Evolutionary conservation across 225 moss, liverwort and hornwort species (phyloP), one percentile per base, ranked within the genome.

Genomic region (Bryoerythrophyllum caledonicum): DNA sequence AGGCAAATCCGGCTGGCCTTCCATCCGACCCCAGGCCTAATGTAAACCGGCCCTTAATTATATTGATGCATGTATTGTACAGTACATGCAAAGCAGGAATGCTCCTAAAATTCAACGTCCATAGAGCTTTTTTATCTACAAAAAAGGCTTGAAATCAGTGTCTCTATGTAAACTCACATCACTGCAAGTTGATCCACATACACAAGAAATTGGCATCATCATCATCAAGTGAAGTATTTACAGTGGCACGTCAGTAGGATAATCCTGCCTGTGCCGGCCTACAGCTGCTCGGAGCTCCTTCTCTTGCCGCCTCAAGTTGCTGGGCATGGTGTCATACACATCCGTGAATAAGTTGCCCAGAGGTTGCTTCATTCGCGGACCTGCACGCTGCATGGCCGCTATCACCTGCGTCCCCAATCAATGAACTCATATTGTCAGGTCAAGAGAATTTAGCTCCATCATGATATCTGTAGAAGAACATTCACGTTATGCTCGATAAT

Each of bases 321-420:
- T 75, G 43, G 95, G 93, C 59, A 91, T 8, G 34, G 81, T 79
- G 27, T 95, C 93, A 65, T 99, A 99, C 4, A 99, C 95, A 65
- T 99, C 99, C 1, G 90, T 76, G 67, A 99, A 99, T 67, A 99
- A 72, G 76, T 83, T 82, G 28, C 83, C 76, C 15, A 99, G 60
- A 1, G 84, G 67, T 17, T 87, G 93, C 77, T 99, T 99, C 74
- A 78, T 72, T 61, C 78, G 85, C 32, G 76, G 70, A 43, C 88
- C 99, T 70, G 95, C 99, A 68, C 71, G 70, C 65, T 82, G 89
- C 88, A 99, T 83, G 49, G 95, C 95, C 7, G 82, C 80, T 51
- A 99, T 88, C 15, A 95, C 95, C 99, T 99, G 88, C 73, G 83
- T 62, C 72, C 9, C 38, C 34, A 34, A 34, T 6, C 34, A 34